Percentiles rank a stretch among this genome's conserved stretches.
Evolutionary conservation across 768 basidiomycete species (phyloP).

Genomic region (Tricholoma hemisulphureum): DNA sequence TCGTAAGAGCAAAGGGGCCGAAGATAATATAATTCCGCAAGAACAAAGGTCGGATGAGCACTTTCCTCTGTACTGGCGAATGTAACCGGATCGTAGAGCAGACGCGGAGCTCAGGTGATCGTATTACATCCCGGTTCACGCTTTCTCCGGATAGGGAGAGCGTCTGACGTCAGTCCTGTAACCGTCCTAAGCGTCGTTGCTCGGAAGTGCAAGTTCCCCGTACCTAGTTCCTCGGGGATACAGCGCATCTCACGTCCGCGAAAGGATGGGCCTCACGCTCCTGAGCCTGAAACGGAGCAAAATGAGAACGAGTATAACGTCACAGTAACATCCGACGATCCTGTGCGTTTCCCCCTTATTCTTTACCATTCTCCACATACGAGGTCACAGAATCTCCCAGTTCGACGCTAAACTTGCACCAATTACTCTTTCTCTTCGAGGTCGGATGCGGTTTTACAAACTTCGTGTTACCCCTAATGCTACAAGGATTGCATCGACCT

Average conservation of each 20-base stretch:
- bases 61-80: conserved; percentile 3
- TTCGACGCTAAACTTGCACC: conserved; percentile 76
- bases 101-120: conserved; percentile 76
- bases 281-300: conserved; percentile 18
- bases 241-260: conserved; percentile 58
- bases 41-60: conserved; percentile 47
- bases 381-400: conserved; percentile 31
- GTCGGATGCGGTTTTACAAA: conserved; percentile 86
- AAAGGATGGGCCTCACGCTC: conserved; percentile 26
- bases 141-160: conserved; percentile 69
- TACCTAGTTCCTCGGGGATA: conserved; percentile 43
- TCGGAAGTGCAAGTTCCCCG: conserved; percentile 50
- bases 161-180: conserved; percentile 73
- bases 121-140: conserved; percentile 81
- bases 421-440: conserved; percentile 69
- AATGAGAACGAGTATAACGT: conserved; percentile 54
- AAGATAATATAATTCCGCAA: conserved; percentile 36
- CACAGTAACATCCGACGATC: conserved; percentile 48
- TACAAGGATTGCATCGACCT: conserved; percentile 66
- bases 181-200: conserved; percentile 72
- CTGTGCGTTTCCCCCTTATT: conserved; percentile 42
- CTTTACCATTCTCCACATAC: not conserved
- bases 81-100: conserved; percentile 34
- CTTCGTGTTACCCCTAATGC: conserved; percentile 72
- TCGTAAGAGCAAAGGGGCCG: conserved; percentile 47